Base-by-base conservation (phyloP, 208 protist genomes). In the Crithidia expoeki region DNA sequence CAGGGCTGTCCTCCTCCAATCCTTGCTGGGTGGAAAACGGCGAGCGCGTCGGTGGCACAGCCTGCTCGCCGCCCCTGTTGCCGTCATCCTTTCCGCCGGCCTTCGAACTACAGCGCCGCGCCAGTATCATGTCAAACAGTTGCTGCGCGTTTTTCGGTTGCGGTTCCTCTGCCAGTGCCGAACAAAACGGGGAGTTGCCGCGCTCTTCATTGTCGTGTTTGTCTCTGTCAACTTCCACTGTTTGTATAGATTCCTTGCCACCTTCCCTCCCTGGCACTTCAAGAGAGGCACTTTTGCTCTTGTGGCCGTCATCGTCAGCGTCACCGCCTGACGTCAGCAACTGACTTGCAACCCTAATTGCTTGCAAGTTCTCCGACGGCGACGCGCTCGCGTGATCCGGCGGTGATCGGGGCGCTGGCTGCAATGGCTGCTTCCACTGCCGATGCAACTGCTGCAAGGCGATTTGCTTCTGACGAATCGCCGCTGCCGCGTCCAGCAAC, bases 401-500 rank as follows among this genome's bases (percentile, higher is more conserved):
- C n/a, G 61, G 49, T 9, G 33, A 27, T 38, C 7, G 36, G 1
- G 36, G 46, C 33, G 64, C 58, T 14, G 72, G 56, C 44, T 61
- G 61, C 25, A 60, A 58, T 5, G 72, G 56, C n/a, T 61, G 61
- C 44, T 19, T 46, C 70, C 62, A 67, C 27, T 75, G 58, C 27
- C 74, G 55, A 27, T 86, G 77, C 55, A 81, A 38, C 64, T 86
- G 82, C 70, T 92, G 80, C 19, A 91, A 71, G 10, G 81, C 68
- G 12, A 86, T 58, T 44, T 90, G 87, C 38, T 77, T 75, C 49
- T 80, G 71, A 23, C 82, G 79, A 44, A 94, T 85, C 12, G 79
- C 68, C 14, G 86, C 86, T 17, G 89, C 89, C 25, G 80, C 83
- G 28, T 92, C 84, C 50, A 94, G 89, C 42, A 94, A 69, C 72